A percentile compares a stretch with the other conserved stretches of the same genome.
These are phyloP conservation scores for Didymella lethalis DNA, from an alignment of 2,329 filamentous ascomycete genomes.

Conservation along the genomic window DNA sequence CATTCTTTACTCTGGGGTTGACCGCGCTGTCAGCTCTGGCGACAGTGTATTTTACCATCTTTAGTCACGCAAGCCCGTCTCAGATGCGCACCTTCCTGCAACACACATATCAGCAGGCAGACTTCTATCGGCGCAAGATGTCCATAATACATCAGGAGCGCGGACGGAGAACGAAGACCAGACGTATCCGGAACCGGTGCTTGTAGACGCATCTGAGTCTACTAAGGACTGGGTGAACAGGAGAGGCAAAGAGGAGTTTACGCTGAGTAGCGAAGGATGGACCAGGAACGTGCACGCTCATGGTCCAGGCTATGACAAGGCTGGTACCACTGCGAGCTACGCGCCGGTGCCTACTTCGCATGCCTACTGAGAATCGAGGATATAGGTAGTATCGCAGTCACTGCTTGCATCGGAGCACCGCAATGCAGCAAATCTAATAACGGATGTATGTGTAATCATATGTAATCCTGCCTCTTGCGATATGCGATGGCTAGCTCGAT, in stretches of 20 bases:
- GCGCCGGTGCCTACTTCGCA: not conserved
- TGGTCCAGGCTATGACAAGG: not conserved
- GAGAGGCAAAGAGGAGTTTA: not conserved
- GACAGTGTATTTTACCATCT: not conserved
- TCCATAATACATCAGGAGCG: accelerated
- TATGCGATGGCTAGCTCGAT: too few relatives aligned
- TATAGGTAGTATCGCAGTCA: not conserved
- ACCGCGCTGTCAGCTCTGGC: not conserved
- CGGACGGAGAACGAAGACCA: not conserved
- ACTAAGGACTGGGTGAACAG: not conserved
- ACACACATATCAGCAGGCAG: not conserved
- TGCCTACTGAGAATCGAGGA: not conserved
- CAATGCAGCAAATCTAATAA: not conserved
- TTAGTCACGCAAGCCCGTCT: not conserved
- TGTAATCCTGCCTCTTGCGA: too few relatives aligned
- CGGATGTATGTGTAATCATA: not conserved
- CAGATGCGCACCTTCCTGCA: conserved; percentile 1
- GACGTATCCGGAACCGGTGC: not conserved
- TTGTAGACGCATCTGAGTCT: not conserved
- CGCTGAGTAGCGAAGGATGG: not conserved
- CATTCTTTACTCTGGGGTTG: not conserved
- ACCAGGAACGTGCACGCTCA: not conserved
- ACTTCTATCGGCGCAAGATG: not conserved
- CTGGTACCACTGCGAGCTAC: not conserved
- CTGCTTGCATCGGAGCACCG: not conserved